These are phyloP conservation scores for Canavalia gladiata DNA, from an alignment of 306 rosid genomes.

Conservation along the genomic window DNA sequence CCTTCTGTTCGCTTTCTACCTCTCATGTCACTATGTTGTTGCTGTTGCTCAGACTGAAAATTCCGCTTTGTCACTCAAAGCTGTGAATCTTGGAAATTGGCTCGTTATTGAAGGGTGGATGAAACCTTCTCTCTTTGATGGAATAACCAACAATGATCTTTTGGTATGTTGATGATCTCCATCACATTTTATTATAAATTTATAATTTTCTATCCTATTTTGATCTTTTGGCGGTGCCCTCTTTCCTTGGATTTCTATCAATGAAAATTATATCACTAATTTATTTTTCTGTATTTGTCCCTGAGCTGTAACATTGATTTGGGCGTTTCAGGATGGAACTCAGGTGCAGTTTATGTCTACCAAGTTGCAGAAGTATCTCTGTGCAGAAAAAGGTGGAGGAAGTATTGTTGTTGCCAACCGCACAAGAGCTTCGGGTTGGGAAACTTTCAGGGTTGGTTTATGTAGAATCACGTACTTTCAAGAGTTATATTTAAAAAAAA, in stretches of 20 bases:
- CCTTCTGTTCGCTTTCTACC: constrained; percentile 41
- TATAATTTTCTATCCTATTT: neutral
- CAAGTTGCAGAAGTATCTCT: constrained; percentile 60
- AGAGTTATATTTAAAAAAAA: neutral
- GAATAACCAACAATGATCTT: constrained; percentile 69
- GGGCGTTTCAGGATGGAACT: constrained; percentile 71
- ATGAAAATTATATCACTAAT: neutral
- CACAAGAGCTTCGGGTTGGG: constrained; percentile 59
- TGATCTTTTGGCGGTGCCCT: neutral
- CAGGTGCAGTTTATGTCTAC: constrained; percentile 67
- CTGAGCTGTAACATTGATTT: neutral
- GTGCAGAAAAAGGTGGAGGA: constrained; percentile 70
- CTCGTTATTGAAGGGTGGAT: constrained; percentile 78
- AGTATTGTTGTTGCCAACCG: constrained; percentile 63
- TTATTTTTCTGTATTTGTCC: neutral
- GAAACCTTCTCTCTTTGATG: constrained; percentile 71
- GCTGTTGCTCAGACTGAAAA: constrained; percentile 49
- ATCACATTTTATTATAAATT: neutral
- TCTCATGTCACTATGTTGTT: constrained; percentile 43
- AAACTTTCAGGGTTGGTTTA: constrained; percentile 67
- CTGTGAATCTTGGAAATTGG: constrained; percentile 79
- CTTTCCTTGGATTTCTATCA: neutral
- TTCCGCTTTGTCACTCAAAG: constrained; percentile 59
- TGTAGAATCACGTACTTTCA: neutral
- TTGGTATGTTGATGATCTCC: constrained; percentile 50